Percentiles rank a stretch among this genome's conserved stretches.
Evolutionary conservation across 345 rosid species (phyloP).

Genomic region (Citrus sp.): DNA sequence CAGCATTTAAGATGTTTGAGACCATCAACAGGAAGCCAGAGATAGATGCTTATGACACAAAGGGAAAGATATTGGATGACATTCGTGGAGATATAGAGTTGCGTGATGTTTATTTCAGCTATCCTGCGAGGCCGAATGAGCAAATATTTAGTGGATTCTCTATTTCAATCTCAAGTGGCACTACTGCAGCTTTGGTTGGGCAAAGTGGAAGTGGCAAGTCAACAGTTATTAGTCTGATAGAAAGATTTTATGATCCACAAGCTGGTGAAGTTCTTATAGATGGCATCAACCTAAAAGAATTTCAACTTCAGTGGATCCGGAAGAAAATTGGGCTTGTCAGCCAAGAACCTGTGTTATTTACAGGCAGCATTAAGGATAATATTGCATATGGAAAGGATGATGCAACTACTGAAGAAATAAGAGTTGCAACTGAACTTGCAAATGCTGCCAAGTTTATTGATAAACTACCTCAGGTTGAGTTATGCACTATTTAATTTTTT

Average conservation of each 20-base stretch:
- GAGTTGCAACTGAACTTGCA: constrained; percentile 66
- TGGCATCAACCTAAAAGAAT: constrained; percentile 60
- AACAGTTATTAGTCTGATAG: constrained; percentile 69
- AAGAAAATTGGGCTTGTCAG: constrained; percentile 75
- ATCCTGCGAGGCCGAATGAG: constrained; percentile 79
- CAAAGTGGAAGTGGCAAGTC: constrained; percentile 93
- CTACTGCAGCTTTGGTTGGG: constrained; percentile 78
- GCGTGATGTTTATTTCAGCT: constrained; percentile 57
- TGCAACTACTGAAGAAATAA: constrained; percentile 67
- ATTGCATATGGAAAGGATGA: constrained; percentile 74
- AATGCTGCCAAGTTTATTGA: constrained; percentile 77
- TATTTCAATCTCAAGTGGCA: constrained; percentile 55
- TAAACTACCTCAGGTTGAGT: constrained; percentile 59
- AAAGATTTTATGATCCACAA: constrained; percentile 82
- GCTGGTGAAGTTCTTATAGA: constrained; percentile 65
- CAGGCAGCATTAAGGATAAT: constrained; percentile 64
- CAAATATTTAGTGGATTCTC: constrained; percentile 66
- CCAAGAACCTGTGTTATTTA: constrained; percentile 80
- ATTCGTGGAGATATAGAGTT: constrained; percentile 67
- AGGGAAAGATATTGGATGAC: constrained; percentile 53
- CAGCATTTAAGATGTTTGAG: constrained; percentile 79
- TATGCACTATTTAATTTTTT: not conserved
- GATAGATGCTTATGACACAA: constrained; percentile 59
- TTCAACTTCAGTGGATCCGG: constrained; percentile 75
- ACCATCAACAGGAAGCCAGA: constrained; percentile 62